Base-by-base conservation (phyloP, 805 yeast species). In the Myxozyma mucilagina region DNA sequence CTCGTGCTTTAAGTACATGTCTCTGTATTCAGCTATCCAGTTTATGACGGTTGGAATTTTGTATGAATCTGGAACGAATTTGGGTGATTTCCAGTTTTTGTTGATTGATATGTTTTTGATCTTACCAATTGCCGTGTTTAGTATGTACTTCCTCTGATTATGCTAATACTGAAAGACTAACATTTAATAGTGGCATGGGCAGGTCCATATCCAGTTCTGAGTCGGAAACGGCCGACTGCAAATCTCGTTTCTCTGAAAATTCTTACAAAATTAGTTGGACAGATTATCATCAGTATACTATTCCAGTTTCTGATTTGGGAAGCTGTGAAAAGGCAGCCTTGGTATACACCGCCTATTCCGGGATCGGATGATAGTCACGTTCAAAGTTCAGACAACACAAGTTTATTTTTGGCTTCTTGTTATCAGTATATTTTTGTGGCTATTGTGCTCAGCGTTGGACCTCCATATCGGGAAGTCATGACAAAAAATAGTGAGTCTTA, bases 1-100 rank as follows among this genome's bases (percentile, higher is more conserved):
- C 75, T 87, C 97, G 41, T 94, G 99, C 74, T 94, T 94, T 84
- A 96, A 91, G 80, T 94, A 89, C 78, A 94, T 94, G 99, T 90
- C 97, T 55, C 76, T 96, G 61, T 94, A 94, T 75, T 90, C 97
- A 0, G 98, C 98, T 1, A 94, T 94, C 69, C 99, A 94, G 74
- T 94, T 94, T 71, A 81, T 90, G 56, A 83, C 97, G 0, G 96
- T 94, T 41, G 82, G 94, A 0, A 84, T 94, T 18, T 74, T 94
- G 60, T 94, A 94, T 77, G 85, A 87, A 67, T 80, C 89, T 57
- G 99, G 99, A 4, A 85, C 96, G 2, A 94, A 94, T 72, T 77
- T 94, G 61, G 99, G 99, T 9, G 99, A 94, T 75, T 92, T 94
- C 77, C 99, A 94, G 75, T 94, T 93, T 71, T 77, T 94, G 67